Base-by-base conservation (phyloP, 805 yeast species). In the Myxozyma neglecta region DNA sequence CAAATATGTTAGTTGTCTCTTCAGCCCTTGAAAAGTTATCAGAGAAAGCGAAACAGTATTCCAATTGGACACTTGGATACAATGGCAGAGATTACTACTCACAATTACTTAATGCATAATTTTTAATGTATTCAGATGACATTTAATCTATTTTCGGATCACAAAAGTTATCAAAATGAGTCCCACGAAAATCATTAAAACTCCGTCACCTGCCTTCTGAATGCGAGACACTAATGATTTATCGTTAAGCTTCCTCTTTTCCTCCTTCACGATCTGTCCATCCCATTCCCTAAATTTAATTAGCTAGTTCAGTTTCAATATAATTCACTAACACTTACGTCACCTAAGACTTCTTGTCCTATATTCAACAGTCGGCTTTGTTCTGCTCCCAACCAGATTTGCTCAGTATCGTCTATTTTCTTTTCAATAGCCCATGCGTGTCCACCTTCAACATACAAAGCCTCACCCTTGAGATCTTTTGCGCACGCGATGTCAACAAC, bases 211-310 rank as follows among this genome's bases (percentile, higher is more conserved):
- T 42, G 24, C 14, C 10, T n/a, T 42, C n/a, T 42, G 5, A 8
- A 13, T 16, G n/a, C 18, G 10, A 42, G 9, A 42, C 11, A 42
- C 10, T 9, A 16, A 42, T 42, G 29, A 3, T 3, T 3, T 24
- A 24, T 24, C 32, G 7, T 7, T 24, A 51, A n/a, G 43, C 9
- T 32, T 44, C 56, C 35, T 54, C 52, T 5, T 54, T 54, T 18
- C 57, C 57, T 4, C 57, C 57, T 29, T 54, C 52, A 45, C 57
- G 57, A 39, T 54, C 57, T 6, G 57, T 54, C 57, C 57, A 54
- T 39, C 46, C 44, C 57, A 54, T 54, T 20, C 57, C 57, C 57
- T 54, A 54, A 42, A 44, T 13, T 40, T 20, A 9, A 11, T 14
- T 37, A 13, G 46, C 40, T 16, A 16, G 1, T 40, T 13, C 6